These are phyloP conservation scores for Emmonsia crescens DNA, from an alignment of 2,329 filamentous ascomycete genomes.

Conservation along the genomic window DNA sequence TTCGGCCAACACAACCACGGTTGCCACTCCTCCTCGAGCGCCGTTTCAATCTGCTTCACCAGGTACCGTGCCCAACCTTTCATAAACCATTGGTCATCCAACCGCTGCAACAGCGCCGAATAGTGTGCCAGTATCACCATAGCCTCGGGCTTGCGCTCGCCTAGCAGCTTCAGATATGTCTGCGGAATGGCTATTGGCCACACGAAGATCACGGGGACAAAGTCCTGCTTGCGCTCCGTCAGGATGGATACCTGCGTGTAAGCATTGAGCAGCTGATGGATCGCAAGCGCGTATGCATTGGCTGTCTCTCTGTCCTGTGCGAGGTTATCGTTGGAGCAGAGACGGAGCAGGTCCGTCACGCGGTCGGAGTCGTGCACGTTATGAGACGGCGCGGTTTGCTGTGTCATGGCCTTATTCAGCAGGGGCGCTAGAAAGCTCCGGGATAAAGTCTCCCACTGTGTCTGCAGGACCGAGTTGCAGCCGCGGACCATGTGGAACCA, in stretches of 20 bases:
- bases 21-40: constrained; percentile 19
- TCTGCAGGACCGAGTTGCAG: constrained; percentile 21
- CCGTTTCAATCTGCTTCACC: constrained; percentile 18
- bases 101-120: constrained; percentile 19
- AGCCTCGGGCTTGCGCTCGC: constrained; percentile 20
- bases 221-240: constrained; percentile 16
- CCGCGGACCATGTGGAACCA: constrained; percentile 23
- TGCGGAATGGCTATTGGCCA: constrained; percentile 22
- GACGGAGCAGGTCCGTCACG: constrained; percentile 20
- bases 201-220: constrained; percentile 20
- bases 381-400: constrained; percentile 19
- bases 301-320: constrained; percentile 16
- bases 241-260: constrained; percentile 21
- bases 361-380: constrained; percentile 17
- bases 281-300: constrained; percentile 19
- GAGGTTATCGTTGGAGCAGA: constrained; percentile 13
- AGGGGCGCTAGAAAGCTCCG: constrained; percentile 21
- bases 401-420: constrained; percentile 19
- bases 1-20: constrained; percentile 20
- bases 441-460: constrained; percentile 18
- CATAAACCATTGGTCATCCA: constrained; percentile 21
- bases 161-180: constrained; percentile 18
- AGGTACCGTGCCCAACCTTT: constrained; percentile 20
- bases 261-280: constrained; percentile 21
- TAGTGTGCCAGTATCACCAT: constrained; percentile 23